Evolutionary conservation across 2,329 filamentous ascomycete genomes (phyloP).

Genomic region (Aspergillus novofumigatus): DNA sequence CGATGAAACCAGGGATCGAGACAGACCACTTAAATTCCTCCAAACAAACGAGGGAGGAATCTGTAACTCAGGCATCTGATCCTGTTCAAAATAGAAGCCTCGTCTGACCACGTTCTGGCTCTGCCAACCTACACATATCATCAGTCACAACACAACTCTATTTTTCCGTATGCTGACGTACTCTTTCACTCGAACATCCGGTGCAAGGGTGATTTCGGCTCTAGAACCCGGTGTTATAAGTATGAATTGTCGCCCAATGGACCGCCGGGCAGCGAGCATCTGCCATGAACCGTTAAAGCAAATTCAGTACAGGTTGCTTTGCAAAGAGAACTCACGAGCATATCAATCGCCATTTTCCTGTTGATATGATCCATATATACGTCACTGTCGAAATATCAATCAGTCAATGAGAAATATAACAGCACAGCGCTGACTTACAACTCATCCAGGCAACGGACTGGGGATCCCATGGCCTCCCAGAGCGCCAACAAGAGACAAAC

Average conservation of each 20-base stretch:
- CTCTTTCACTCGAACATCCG: conserved; percentile 44
- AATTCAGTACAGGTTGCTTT: neutral
- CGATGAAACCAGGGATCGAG: neutral
- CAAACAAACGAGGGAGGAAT: neutral
- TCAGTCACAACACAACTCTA: conserved; percentile 1
- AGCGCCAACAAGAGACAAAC: conserved; percentile 89
- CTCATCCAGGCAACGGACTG: conserved; percentile 90
- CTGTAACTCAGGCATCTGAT: neutral
- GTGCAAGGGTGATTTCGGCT: conserved; percentile 43
- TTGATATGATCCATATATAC: conserved; percentile 99
- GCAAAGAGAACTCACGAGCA: conserved; percentile 65
- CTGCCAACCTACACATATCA: conserved; percentile 32
- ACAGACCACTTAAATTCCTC: neutral
- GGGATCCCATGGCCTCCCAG: conserved; percentile 98
- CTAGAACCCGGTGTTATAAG: conserved; percentile 93
- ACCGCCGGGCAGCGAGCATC: conserved; percentile 79
- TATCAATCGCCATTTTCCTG: conserved; percentile 83
- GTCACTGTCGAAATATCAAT: conserved; percentile 50
- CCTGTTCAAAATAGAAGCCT: conserved; percentile 30
- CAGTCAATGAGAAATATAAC: conserved; percentile 8
- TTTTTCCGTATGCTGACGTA: conserved; percentile 21
- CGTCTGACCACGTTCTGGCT: conserved; percentile 43
- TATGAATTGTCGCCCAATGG: conserved; percentile 89
- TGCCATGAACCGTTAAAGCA: conserved; percentile 34
- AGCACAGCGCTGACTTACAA: conserved; percentile 53